phyloP scores from a whole-genome alignment of 1,139 yeast species.

The Candida gigantensis region DNA sequence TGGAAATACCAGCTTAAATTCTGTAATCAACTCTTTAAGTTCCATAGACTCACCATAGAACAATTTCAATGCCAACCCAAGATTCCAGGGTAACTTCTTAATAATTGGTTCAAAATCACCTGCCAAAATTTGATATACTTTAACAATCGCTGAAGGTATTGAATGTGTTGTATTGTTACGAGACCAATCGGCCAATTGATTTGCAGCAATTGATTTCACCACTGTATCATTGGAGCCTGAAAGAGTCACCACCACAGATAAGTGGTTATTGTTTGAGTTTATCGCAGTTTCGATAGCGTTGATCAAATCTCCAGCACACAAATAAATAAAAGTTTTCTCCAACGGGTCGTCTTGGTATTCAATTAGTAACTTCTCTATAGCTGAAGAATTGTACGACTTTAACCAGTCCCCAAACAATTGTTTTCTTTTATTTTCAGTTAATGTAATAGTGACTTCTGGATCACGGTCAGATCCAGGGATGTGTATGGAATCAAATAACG shows the following conservation, averaged over 20 bases:
- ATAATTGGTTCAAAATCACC: constrained; percentile 51
- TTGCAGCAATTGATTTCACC: constrained; percentile 54
- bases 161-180: constrained; percentile 35
- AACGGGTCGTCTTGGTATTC: constrained; percentile 32
- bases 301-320: constrained; percentile 59
- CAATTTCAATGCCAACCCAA: constrained; percentile 57
- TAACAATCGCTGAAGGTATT: constrained; percentile 56
- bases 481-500: constrained; percentile 23
- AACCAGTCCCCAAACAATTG: constrained; percentile 47
- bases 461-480: constrained; percentile 4
- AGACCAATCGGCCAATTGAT: constrained; percentile 70
- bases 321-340: constrained; percentile 51
- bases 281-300: constrained; percentile 66
- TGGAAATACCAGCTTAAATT: constrained; percentile 16
- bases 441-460: constrained; percentile 3
- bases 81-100: constrained; percentile 64
- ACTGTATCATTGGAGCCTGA: constrained; percentile 67
- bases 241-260: constrained; percentile 69
- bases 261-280: constrained; percentile 59
- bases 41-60: constrained; percentile 60
- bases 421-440: constrained; percentile 6
- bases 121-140: constrained; percentile 64
- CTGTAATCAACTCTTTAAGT: constrained; percentile 40
- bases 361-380: constrained; percentile 19
- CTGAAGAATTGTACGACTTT: constrained; percentile 22